Evolutionary conservation across 306 rosid genomes (phyloP).

Genomic region (Sicyos baderoa): DNA sequence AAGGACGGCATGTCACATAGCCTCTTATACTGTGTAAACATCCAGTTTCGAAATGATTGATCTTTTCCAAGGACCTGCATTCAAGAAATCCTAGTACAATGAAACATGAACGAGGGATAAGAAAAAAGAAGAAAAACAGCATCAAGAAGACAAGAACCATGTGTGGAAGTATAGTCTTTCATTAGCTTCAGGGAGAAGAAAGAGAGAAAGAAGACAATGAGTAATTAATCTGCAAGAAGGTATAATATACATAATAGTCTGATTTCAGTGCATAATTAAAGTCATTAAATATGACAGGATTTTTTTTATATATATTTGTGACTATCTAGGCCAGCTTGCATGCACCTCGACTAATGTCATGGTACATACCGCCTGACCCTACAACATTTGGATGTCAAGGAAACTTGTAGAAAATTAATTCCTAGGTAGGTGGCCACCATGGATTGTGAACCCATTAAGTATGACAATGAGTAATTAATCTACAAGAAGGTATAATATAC

Average conservation of each 20-base stretch:
- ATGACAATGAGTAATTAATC: background rate
- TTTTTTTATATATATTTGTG: no score
- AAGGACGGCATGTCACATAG: constrained; percentile 34
- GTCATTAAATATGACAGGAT: background rate
- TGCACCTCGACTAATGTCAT: no score
- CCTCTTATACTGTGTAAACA: constrained; percentile 48
- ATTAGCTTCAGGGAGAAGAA: background rate
- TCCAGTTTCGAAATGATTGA: constrained; percentile 52
- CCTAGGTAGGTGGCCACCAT: no score
- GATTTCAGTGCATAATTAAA: background rate
- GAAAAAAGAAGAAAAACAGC: background rate
- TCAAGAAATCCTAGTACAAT: constrained; percentile 20
- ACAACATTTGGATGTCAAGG: no score
- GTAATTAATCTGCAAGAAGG: background rate
- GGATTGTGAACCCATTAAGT: no score
- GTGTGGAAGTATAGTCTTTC: background rate
- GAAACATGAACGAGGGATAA: background rate
- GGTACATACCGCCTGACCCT: no score
- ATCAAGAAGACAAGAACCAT: constrained; percentile 7
- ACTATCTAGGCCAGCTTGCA: no score
- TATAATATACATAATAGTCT: background rate
- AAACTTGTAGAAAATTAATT: no score
- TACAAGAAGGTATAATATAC: background rate
- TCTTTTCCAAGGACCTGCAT: constrained; percentile 67
- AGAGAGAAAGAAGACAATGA: background rate